phyloP scores from a whole-genome alignment of 2,329 filamentous ascomycete species.

The Aspergillus tamarii region DNA sequence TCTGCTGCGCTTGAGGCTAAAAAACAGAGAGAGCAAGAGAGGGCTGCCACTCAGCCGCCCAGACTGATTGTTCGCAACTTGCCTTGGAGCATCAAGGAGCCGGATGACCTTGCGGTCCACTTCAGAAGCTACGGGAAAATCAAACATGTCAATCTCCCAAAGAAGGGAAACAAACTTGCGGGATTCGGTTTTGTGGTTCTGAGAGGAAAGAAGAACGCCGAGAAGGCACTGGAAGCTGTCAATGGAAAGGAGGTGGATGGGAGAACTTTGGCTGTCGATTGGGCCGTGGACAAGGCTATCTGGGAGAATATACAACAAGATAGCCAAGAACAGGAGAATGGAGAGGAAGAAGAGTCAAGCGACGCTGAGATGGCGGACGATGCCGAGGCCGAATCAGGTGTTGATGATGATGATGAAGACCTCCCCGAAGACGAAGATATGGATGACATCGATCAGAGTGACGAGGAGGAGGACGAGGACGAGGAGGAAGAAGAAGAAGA shows the following conservation, averaged over 20 bases:
- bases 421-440: slow-evolving; percentile 34
- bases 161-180: slow-evolving; percentile 69
- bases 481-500: slow-evolving; percentile 45
- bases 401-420: slow-evolving; percentile 44
- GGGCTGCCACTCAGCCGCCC: slow-evolving; percentile 63
- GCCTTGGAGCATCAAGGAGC: slow-evolving; percentile 91
- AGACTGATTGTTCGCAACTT: slow-evolving; percentile 90
- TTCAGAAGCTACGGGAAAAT: slow-evolving; percentile 92
- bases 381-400: slow-evolving; percentile 50
- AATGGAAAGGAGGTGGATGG: slow-evolving; percentile 93
- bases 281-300: slow-evolving; percentile 88
- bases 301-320: slow-evolving; percentile 71
- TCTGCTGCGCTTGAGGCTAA: slow-evolving; percentile 41
- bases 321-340: slow-evolving; percentile 30
- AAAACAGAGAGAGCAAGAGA: slow-evolving; percentile 58
- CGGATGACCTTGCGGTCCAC: slow-evolving; percentile 75
- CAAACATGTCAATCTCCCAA: slow-evolving; percentile 82
- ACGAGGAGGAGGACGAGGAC: slow-evolving; percentile 50
- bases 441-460: slow-evolving; percentile 43
- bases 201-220: slow-evolving; percentile 84
- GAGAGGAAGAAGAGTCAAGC: slow-evolving; percentile 41
- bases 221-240: slow-evolving; percentile 79
- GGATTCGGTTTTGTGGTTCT: slow-evolving; percentile 94
- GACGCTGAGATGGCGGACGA: slow-evolving; percentile 63
- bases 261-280: slow-evolving; percentile 87